A percentile compares a stretch with the other conserved stretches of the same genome.
Conservation (phyloP, 139 green algal genomes). For the Chlamydomonas incerta region DNA sequence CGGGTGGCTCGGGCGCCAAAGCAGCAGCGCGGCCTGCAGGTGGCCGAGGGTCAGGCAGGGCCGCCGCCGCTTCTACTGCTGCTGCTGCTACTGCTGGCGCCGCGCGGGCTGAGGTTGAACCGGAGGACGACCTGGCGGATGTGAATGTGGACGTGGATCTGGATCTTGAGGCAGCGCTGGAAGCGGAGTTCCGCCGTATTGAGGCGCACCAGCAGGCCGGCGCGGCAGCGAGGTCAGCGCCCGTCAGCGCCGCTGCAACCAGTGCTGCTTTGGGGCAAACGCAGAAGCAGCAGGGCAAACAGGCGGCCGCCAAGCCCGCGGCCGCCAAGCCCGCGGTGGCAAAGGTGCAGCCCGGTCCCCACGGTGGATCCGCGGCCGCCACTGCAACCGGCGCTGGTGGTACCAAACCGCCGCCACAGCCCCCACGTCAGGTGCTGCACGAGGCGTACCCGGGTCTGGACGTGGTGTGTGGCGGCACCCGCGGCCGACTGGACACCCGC, state of each 20-base stretch:
- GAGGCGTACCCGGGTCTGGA: not conserved
- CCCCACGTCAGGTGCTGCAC: not conserved
- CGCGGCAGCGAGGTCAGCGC: not conserved
- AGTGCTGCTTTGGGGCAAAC: no score
- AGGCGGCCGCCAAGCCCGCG: no score
- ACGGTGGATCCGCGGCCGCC: not conserved
- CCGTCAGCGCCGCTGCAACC: no score
- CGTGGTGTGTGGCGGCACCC: not conserved
- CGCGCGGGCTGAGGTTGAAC: not conserved
- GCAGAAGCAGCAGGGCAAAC: not conserved
- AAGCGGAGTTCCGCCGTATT: not conserved
- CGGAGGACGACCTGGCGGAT: not conserved
- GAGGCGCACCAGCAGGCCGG: not conserved
- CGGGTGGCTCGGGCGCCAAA: no score
- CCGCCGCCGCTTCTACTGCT: not conserved
- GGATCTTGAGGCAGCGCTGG: conserved; percentile 19
- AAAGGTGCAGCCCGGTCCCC: not conserved
- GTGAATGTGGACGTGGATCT: not conserved
- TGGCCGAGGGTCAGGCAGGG: no score
- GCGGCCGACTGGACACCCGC: not conserved
- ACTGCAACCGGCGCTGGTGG: not conserved
- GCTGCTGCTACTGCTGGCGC: not conserved
- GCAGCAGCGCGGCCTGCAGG: no score
- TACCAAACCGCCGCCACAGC: not conserved
- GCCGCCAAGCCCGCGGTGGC: no score